Evolutionary conservation across 495 filamentous ascomycete species (phyloP), one percentile per base, ranked within the genome.

Genomic region (Penicillium silybi): DNA sequence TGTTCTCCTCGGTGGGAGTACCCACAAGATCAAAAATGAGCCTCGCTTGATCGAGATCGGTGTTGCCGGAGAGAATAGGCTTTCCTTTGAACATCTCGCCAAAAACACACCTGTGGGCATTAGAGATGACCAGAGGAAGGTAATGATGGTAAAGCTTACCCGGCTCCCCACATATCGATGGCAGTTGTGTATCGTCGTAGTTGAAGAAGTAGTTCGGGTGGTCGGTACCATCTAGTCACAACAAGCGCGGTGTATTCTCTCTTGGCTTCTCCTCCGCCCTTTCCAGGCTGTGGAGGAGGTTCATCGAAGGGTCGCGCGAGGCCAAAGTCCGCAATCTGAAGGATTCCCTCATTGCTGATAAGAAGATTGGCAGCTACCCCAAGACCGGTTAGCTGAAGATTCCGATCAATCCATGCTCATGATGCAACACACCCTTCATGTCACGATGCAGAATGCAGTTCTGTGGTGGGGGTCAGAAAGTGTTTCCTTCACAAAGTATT

Each of bases 161-260:
- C 92, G 59, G 95, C 92, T 63, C 93, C 93, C 93, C 93, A 99
- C 77, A 97, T 80, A 69, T 99, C 93, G 65, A 99, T 96, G 3
- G 93, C 91, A 19, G 93, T 88, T 27, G 93, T 99, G 64, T 99
- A 99, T 50, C 78, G 79, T 53, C 87, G 85, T 10, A 97, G 78
- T 42, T 90, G 85, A 32, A 99, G 76, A 19, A 99, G 76, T 8
- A 99, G 78, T 75, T 99, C 93, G 11, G 93, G 93, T 51, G 93
- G 93, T 23, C 93, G 80, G 63, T 99, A 99, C 93, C 93, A 99
- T 49, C 93, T 75, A 34, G 93, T 99, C 16, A 99, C 93, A 23
- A 99, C 93, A 17, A 97, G 75, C 23, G 85, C 88, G 8, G 93
- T 99, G 70, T 97, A 99, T 45, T 97, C 92, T 62, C 92, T 80